These are phyloP conservation scores for Myxozyma neglecta DNA, from an alignment of 805 yeast genomes.

Conservation along the genomic window DNA sequence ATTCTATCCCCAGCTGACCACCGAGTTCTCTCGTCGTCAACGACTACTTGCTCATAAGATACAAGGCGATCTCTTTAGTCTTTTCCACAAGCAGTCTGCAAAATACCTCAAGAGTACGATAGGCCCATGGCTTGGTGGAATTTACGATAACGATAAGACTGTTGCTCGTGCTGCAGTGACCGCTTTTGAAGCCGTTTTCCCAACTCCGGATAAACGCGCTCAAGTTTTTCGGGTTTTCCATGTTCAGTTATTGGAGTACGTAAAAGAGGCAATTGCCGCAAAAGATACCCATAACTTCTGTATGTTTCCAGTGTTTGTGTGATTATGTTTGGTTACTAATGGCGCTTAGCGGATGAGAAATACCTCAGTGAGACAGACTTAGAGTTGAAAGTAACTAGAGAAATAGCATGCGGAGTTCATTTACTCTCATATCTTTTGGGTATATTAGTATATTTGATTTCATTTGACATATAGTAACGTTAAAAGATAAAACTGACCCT, in stretches of 20 bases:
- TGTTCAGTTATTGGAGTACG: constrained; percentile 55
- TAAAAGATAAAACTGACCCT: constrained; percentile 6
- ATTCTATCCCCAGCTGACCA: constrained; percentile 73
- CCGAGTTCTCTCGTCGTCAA: constrained; percentile 67
- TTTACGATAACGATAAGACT: constrained; percentile 65
- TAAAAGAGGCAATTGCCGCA: constrained; percentile 48
- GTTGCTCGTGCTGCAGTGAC: constrained; percentile 55
- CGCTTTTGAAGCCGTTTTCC: constrained; percentile 56
- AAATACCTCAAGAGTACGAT: constrained; percentile 69
- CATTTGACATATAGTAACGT: neutral
- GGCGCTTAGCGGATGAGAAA: constrained; percentile 22
- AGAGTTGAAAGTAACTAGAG: constrained; percentile 16
- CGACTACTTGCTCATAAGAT: constrained; percentile 63
- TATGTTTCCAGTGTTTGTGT: neutral
- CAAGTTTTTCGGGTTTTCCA: constrained; percentile 63
- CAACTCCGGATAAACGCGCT: constrained; percentile 52
- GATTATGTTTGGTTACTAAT: neutral
- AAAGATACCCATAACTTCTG: constrained; percentile 15
- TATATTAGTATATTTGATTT: neutral
- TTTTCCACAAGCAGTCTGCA: constrained; percentile 56
- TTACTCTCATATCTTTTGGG: constrained; percentile 23
- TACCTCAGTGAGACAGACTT: constrained; percentile 24
- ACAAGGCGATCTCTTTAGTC: constrained; percentile 55
- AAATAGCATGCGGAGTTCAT: constrained; percentile 20
- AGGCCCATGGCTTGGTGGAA: constrained; percentile 72